Conservation (phyloP, 371 early-diverging fungal genomes). For the Mucor ambiguus region DNA sequence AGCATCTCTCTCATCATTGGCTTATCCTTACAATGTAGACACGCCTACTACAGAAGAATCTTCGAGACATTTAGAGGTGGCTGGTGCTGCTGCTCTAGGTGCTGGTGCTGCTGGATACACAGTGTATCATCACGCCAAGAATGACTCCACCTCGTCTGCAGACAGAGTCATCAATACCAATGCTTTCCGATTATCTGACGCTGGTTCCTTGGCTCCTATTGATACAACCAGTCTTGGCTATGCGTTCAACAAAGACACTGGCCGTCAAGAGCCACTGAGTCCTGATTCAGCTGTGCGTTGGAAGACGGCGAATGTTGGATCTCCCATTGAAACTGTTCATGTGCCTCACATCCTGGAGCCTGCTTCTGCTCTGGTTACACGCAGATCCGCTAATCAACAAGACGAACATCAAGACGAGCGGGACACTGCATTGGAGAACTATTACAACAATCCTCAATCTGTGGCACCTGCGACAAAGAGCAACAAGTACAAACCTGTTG, state of each 20-base stretch:
- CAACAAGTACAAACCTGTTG: not conserved
- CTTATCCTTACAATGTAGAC: slow-evolving; percentile 2
- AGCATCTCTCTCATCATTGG: slow-evolving; percentile 11
- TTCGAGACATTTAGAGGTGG: not conserved
- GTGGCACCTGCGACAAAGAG: not conserved
- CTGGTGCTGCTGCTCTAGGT: not conserved
- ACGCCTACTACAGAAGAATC: not conserved
- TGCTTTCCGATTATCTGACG: slow-evolving; percentile 18
- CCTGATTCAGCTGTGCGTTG: slow-evolving; percentile 30
- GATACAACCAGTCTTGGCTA: slow-evolving; percentile 4
- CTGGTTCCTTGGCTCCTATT: slow-evolving; percentile 17
- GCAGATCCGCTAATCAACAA: slow-evolving; percentile 2
- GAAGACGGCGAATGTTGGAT: slow-evolving; percentile 35
- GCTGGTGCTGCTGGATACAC: not conserved
- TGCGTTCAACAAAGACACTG: not conserved
- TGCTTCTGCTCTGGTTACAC: slow-evolving; percentile 27
- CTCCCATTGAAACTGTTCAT: slow-evolving; percentile 34
- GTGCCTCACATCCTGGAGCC: slow-evolving; percentile 22
- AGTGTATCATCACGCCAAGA: not conserved
- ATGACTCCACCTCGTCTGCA: not conserved
- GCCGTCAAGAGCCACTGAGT: slow-evolving; percentile 3
- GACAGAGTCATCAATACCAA: slow-evolving; percentile 14
- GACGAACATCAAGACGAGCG: not conserved
- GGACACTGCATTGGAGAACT: not conserved
- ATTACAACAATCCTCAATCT: slow-evolving; percentile 1